Conservation (phyloP, 495 filamentous ascomycete genomes). For the Cudoniella acicularis region DNA sequence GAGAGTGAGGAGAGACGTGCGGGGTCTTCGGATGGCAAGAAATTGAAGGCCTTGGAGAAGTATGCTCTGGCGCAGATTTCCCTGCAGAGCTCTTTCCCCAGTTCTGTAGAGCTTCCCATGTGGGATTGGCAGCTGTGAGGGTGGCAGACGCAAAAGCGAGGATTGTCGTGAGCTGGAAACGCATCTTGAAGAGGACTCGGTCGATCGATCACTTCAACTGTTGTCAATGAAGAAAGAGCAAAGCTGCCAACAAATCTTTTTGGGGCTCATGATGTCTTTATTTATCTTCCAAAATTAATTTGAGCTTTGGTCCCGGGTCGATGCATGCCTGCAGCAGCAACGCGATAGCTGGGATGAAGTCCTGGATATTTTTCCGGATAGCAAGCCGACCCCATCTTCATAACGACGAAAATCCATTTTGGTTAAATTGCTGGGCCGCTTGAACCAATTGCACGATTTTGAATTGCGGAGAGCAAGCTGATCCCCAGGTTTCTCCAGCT, state of each 20-base stretch:
- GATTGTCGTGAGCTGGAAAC: slow-evolving; percentile 10
- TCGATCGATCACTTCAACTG: background rate
- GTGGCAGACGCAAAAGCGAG: slow-evolving; percentile 14
- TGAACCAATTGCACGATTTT: background rate
- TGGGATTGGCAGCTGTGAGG: slow-evolving; percentile 15
- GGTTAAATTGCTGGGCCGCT: background rate
- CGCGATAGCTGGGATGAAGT: slow-evolving; percentile 4
- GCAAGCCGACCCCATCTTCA: background rate
- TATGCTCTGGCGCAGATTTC: slow-evolving; percentile 11
- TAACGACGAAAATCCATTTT: slow-evolving; percentile 6
- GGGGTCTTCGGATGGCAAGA: slow-evolving; percentile 27
- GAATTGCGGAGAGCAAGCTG: slow-evolving; percentile 1
- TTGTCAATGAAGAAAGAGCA: background rate
- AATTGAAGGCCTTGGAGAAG: slow-evolving; percentile 26
- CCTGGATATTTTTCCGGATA: slow-evolving; percentile 24
- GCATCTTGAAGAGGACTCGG: slow-evolving; percentile 15
- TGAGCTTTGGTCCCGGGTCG: background rate
- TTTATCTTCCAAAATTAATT: background rate
- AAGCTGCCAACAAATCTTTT: background rate
- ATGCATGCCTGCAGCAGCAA: background rate
- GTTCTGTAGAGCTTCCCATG: slow-evolving; percentile 1
- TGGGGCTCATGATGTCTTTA: slow-evolving; percentile 12
- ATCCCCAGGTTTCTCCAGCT: slow-evolving; percentile 14
- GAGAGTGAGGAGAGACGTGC: slow-evolving; percentile 22
- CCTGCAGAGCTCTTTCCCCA: background rate